These are phyloP conservation scores for Scheffersomyces amazonensis DNA, from an alignment of 805 yeast genomes.

Conservation along the genomic window DNA sequence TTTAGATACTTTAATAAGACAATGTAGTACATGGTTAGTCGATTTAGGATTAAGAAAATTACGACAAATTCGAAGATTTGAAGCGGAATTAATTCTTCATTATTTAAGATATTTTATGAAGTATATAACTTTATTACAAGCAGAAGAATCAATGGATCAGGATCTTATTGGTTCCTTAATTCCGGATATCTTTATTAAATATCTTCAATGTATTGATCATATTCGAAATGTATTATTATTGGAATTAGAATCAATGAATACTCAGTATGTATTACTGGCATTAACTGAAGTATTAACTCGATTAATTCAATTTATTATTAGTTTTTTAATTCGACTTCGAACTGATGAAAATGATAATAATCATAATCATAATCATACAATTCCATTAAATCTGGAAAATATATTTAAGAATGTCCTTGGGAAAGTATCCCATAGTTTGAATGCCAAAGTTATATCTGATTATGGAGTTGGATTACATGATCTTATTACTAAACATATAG, in stretches of 20 bases:
- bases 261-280: conserved; percentile 21
- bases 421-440: neutral
- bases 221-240: neutral
- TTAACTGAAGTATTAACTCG: conserved; percentile 28
- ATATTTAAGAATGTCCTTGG: neutral
- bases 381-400: no score
- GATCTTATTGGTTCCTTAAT: conserved; percentile 1
- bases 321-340: conserved; percentile 25
- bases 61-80: conserved; percentile 12
- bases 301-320: conserved; percentile 30
- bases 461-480: conserved; percentile 2
- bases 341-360: conserved; percentile 6
- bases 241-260: neutral
- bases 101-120: conserved; percentile 27
- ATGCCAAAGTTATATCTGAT: neutral
- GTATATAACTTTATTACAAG: conserved; percentile 30
- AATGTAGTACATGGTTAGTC: conserved; percentile 23
- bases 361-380: no score
- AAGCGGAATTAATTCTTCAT: conserved; percentile 17
- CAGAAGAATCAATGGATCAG: conserved; percentile 22
- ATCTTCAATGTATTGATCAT: conserved; percentile 5
- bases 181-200: conserved; percentile 8
- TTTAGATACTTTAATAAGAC: conserved; percentile 18
- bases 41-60: conserved; percentile 15
- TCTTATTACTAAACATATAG: conserved; percentile 7